Base-by-base conservation (phyloP, 495 filamentous ascomycete species). In the Penicillium dipodomyicola region DNA sequence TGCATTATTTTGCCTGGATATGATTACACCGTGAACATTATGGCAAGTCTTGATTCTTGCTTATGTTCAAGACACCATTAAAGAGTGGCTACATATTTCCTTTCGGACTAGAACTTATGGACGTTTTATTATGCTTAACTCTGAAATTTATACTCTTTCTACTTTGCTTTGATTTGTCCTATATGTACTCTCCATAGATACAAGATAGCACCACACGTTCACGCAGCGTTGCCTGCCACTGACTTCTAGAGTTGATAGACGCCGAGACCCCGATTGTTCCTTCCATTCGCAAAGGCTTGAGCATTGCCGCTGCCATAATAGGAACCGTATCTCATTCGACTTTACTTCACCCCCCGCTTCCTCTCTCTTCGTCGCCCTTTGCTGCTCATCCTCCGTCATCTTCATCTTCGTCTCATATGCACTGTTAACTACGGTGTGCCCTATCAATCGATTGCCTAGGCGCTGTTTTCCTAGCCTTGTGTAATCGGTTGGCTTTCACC, bases 1-100 rank as follows among this genome's bases (percentile, higher is more conserved):
- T 56, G 54, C 46, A 56, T 56, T 42, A 49, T 47, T 35, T 56
- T 56, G 30, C 20, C 41, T 23, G 32, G 41, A 53, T 48, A 58
- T 46, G 32, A 23, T 33, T 58, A 33, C 23, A 53, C 56, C 39
- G 32, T 37, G 44, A 12, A 50, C 25, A 9, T 14, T 11, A 25
- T 35, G n/a, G 45, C 17, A 48, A 47, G n/a, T 17, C 23, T 41
- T 40, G 22, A 20, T 33, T n/a, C 30, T 43, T 54, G 29, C 52
- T 25, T n/a, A 11, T 54, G 29, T 35, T 19, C 15, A 17, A 14
- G 39, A 25, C 17, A 46, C 17, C 19, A 6, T 23, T 32, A 20
- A 48, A 30, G 35, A 27, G 23, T 43, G 25, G 7, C 15, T 41
- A 43, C 50, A 22, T 42, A 49, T 15, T 42, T 32, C 29, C 25